Percentiles rank a stretch among this genome's conserved stretches.
Evolutionary conservation across 108 stramenopile genomes (phyloP).

Genomic region (Nitzschia palea): DNA sequence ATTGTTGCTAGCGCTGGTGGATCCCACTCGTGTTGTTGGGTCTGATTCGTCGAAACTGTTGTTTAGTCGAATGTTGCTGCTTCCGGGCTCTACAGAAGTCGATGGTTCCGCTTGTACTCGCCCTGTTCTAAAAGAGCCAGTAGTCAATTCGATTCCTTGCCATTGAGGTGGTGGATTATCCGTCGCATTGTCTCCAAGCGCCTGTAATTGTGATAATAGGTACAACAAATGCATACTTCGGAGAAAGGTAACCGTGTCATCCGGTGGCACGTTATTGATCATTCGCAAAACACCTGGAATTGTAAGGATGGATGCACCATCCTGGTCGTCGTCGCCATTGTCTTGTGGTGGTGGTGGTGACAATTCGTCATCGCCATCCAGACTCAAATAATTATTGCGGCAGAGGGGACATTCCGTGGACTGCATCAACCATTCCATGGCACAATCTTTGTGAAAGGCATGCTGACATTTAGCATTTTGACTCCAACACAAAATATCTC

Average conservation of each 20-base stretch:
- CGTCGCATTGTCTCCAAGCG: no score
- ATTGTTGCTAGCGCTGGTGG: no score
- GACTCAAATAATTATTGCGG: slow-evolving; percentile 14
- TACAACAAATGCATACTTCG: not conserved
- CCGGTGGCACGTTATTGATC: not conserved
- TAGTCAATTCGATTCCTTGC: no score
- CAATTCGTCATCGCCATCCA: not conserved
- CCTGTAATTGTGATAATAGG: slow-evolving; percentile 3
- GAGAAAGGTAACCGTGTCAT: not conserved
- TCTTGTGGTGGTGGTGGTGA: not conserved
- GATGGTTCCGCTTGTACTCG: no score
- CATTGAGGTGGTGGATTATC: no score
- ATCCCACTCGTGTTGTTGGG: no score
- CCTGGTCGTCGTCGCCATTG: not conserved
- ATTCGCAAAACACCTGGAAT: not conserved
- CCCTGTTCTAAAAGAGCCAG: no score
- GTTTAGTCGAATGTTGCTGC: no score
- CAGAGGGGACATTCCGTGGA: slow-evolving; percentile 13
- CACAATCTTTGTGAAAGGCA: slow-evolving; percentile 18
- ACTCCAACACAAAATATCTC: slow-evolving; percentile 14
- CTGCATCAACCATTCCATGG: slow-evolving; percentile 5
- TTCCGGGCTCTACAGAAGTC: no score
- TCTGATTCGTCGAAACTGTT: no score
- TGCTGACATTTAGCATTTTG: slow-evolving; percentile 9
- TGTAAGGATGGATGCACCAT: not conserved